phyloP scores from a whole-genome alignment of 2,329 filamentous ascomycete genomes.

The Cytospora piceae region DNA sequence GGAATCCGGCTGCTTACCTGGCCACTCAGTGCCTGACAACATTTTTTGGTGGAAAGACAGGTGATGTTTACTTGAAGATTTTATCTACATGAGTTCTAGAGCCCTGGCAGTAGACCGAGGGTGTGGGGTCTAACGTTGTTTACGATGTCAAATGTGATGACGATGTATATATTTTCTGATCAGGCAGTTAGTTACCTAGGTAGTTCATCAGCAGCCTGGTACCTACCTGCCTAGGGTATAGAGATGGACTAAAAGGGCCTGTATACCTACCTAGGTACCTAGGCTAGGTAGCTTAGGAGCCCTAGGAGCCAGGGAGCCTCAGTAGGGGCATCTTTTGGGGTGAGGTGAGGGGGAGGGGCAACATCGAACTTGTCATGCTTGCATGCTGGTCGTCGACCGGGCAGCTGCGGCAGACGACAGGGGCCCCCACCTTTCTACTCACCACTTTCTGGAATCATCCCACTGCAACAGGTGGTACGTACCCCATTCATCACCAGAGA shows the following conservation, averaged over 20 bases:
- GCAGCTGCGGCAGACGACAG: constrained; percentile 6
- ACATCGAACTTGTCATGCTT: background rate
- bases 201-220: too few species aligned
- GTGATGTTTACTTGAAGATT: constrained; percentile 9
- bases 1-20: background rate
- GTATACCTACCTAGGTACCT: background rate
- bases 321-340: too few species aligned
- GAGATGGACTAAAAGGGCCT: background rate
- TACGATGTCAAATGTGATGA: background rate
- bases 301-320: too few species aligned
- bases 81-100: background rate
- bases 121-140: background rate
- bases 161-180: background rate
- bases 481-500: constrained; percentile 6
- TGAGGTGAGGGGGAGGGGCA: constrained; percentile 16
- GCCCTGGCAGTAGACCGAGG: background rate
- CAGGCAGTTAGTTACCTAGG: too few species aligned
- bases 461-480: background rate
- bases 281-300: too few species aligned
- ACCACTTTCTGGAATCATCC: constrained; percentile 13
- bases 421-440: constrained; percentile 13
- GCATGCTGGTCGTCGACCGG: background rate
- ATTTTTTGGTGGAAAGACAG: constrained; percentile 14
- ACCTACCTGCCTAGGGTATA: background rate
- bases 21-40: background rate